A percentile compares a stretch with the other conserved stretches of the same genome.
Conservation (phyloP, 805 yeast genomes). For the Middelhovenomyces tepae region DNA sequence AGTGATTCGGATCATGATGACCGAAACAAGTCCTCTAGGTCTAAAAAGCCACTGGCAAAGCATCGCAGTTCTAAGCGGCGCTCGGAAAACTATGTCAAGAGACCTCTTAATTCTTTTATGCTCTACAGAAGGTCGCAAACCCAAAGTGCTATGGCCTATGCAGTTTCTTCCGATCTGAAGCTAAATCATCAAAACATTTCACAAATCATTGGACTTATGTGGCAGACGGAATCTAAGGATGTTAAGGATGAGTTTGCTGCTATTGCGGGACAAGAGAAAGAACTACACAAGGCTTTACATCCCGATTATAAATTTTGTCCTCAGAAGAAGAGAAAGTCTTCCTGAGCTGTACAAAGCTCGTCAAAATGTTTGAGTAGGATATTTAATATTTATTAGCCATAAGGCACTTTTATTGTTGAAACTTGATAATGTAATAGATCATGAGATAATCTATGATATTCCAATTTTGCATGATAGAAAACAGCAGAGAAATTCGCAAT, state of each 20-base stretch:
- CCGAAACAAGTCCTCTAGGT: slow-evolving; percentile 7
- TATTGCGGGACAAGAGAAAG: slow-evolving; percentile 35
- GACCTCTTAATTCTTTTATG: slow-evolving; percentile 43
- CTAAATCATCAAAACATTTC: slow-evolving; percentile 36
- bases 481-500: no score
- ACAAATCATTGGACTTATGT: slow-evolving; percentile 36
- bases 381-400: no score
- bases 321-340: slow-evolving; percentile 26
- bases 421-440: no score
- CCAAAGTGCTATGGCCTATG: slow-evolving; percentile 30
- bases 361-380: no score
- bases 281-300: slow-evolving; percentile 32
- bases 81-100: slow-evolving; percentile 32
- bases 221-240: slow-evolving; percentile 35
- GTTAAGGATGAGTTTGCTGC: slow-evolving; percentile 32
- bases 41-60: no score
- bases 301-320: slow-evolving; percentile 41
- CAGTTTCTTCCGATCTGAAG: slow-evolving; percentile 22
- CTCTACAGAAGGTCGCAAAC: slow-evolving; percentile 37
- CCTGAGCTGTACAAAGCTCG: no score
- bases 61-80: no score
- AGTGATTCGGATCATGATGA: slow-evolving; percentile 9
- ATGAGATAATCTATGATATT: no score
- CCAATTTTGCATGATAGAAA: no score
- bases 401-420: no score